Base-by-base conservation (phyloP, 1,284 basidiomycete species). In the Leccinum glutinopallens region DNA sequence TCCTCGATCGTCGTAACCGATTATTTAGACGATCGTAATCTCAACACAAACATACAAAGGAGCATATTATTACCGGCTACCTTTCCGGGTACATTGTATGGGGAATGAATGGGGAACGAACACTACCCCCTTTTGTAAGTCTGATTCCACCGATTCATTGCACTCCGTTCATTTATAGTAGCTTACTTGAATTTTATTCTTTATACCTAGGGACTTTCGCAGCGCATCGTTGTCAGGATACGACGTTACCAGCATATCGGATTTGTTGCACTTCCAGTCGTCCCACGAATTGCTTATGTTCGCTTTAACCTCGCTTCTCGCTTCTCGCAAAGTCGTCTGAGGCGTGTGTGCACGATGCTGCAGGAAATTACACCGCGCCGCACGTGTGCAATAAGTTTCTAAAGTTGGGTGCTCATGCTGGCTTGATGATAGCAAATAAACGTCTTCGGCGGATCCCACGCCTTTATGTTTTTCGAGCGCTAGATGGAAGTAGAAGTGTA, bases 61-160 rank as follows among this genome's bases (percentile, higher is more conserved):
- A 90, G 90, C 69, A 67, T 60, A 6, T 51, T 65, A 77, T 13
- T 78, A 84, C 32, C 67, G 75, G 3, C 53, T 70, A 0, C 70
- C 73, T 4, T 87, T 84, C 69, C 69, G 67, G 3, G 80, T 90
- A 3, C 70, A 77, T 33, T 82, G 77, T 55, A 60, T 71, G 41
- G 87, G 86, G 25, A 86, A 89, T 72, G 86, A 86, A 69, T 91
- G 90, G 89, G 88, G 89, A 32, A 73, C 73, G 43, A 82, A 87
- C 72, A 66, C 76, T 57, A 46, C 68, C 65, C 68, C 13, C 72
- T 89, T 9, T 70, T 86, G 90, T 89, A 74, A 68, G 83, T 76
- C 32, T 59, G 46, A 19, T 6, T 22, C 19, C 37, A 5, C 56
- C 58, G 57, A 61, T 67, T 61, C 13, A 59, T 55, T 54, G 57